These are phyloP conservation scores for Alternaria brassicicola DNA, from an alignment of 2,329 filamentous ascomycete species.

Conservation along the genomic window DNA sequence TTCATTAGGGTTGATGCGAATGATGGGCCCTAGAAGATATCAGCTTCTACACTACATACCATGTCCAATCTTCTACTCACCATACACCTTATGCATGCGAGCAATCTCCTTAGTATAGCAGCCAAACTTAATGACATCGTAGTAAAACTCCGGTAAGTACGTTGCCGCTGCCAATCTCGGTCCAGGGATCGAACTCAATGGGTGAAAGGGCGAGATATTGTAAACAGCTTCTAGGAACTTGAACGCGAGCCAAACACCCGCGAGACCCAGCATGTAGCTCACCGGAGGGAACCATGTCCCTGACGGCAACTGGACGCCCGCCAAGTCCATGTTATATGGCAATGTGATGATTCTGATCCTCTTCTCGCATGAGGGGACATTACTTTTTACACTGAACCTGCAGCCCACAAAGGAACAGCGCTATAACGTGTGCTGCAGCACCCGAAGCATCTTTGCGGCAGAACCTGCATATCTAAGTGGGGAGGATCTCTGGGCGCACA, in stretches of 20 bases:
- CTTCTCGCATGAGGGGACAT: neutral
- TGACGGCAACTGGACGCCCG: neutral
- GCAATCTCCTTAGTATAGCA: constrained; percentile 44
- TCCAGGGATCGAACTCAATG: constrained; percentile 41
- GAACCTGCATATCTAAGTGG: neutral
- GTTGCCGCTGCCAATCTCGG: constrained; percentile 46
- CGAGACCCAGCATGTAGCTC: constrained; percentile 5
- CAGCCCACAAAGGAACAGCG: neutral
- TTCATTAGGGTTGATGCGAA: constrained; percentile 44
- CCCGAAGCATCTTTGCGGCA: neutral
- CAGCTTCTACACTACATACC: neutral
- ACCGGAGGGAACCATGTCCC: neutral
- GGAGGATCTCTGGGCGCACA: neutral
- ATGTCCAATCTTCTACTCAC: constrained; percentile 14
- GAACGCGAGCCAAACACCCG: constrained; percentile 21
- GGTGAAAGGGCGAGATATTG: constrained; percentile 37
- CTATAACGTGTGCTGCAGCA: neutral
- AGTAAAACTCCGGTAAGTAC: constrained; percentile 45
- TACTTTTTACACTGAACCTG: neutral
- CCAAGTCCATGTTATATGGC: neutral
- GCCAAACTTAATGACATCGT: constrained; percentile 43
- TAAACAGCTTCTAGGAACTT: constrained; percentile 27
- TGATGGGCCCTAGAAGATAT: constrained; percentile 35
- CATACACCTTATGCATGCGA: constrained; percentile 47
- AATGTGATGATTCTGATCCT: neutral